Conservation (phyloP, 805 yeast genomes). For the Starmerella apis region DNA sequence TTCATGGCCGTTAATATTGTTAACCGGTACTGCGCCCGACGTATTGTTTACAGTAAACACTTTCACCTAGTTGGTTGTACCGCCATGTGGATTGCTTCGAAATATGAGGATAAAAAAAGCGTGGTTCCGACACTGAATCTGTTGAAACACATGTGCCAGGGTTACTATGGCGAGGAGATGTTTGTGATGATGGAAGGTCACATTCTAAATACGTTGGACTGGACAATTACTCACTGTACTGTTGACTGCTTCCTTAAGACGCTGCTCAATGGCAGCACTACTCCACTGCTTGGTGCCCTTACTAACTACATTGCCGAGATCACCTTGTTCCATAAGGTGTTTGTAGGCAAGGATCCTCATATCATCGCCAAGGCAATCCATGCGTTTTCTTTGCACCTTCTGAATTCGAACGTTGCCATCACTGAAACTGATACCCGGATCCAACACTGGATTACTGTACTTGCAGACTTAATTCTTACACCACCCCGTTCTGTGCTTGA, state of each 20-base stretch:
- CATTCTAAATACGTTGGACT: constrained; percentile 54
- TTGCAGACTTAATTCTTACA: constrained; percentile 31
- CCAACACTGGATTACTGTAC: constrained; percentile 26
- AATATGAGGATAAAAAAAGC: constrained; percentile 62
- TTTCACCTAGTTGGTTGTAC: constrained; percentile 84
- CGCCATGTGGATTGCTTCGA: constrained; percentile 81
- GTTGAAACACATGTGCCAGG: constrained; percentile 58
- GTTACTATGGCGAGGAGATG: constrained; percentile 47
- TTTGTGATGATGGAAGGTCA: constrained; percentile 66
- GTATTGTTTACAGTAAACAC: constrained; percentile 74
- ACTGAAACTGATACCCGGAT: constrained; percentile 24
- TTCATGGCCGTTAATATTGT: constrained; percentile 61
- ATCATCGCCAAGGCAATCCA: constrained; percentile 30
- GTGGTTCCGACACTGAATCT: constrained; percentile 63
- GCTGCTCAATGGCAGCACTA: constrained; percentile 22
- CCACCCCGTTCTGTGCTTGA: constrained; percentile 33
- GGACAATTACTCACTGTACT: constrained; percentile 56
- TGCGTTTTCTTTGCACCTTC: constrained; percentile 28
- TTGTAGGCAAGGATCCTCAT: constrained; percentile 29
- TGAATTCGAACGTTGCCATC: constrained; percentile 14
- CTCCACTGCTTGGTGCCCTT: constrained; percentile 27
- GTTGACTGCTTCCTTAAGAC: constrained; percentile 36
- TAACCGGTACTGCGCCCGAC: constrained; percentile 79
- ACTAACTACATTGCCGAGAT: constrained; percentile 32
- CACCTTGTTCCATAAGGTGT: constrained; percentile 31